These are phyloP conservation scores for Eucalyptus cloeziana DNA, from an alignment of 345 rosid species.

Conservation along the genomic window DNA sequence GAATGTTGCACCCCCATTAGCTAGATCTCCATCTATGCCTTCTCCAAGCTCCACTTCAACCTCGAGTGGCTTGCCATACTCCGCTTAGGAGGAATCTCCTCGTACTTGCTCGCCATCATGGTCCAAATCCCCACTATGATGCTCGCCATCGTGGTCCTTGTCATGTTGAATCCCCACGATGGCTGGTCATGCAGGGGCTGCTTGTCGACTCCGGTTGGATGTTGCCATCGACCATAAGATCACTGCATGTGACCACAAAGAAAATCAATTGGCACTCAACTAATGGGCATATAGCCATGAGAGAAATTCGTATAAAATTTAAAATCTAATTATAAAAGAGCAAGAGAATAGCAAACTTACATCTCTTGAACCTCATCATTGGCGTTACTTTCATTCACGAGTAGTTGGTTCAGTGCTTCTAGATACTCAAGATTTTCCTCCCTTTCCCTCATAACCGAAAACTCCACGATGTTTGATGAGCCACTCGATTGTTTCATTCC, in stretches of 20 bases:
- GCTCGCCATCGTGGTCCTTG: too few relatives aligned
- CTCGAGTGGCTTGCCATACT: not conserved
- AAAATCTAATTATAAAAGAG: not conserved
- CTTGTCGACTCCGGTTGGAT: not conserved
- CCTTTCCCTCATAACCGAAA: slow-evolving; percentile 53
- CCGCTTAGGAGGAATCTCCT: not conserved
- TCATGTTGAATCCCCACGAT: too few relatives aligned
- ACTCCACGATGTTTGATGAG: slow-evolving; percentile 42
- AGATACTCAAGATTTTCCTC: slow-evolving; percentile 64
- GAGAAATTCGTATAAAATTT: not conserved
- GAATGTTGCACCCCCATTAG: not conserved
- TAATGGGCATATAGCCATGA: not conserved
- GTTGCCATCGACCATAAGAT: not conserved
- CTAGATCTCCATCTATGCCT: not conserved
- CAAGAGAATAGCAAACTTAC: slow-evolving; percentile 17
- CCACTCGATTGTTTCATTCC: slow-evolving; percentile 62
- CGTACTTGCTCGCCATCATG: not conserved
- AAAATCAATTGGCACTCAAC: not conserved
- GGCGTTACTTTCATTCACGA: slow-evolving; percentile 66
- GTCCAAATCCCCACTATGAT: too few relatives aligned
- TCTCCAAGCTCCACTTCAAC: not conserved
- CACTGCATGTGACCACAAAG: slow-evolving; percentile 20
- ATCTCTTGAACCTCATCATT: slow-evolving; percentile 85
- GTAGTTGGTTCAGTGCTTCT: slow-evolving; percentile 60
- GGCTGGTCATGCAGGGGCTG: fast-evolving